phyloP scores from a whole-genome alignment of 129 eudicot genomes.

The Tagetes patula region DNA sequence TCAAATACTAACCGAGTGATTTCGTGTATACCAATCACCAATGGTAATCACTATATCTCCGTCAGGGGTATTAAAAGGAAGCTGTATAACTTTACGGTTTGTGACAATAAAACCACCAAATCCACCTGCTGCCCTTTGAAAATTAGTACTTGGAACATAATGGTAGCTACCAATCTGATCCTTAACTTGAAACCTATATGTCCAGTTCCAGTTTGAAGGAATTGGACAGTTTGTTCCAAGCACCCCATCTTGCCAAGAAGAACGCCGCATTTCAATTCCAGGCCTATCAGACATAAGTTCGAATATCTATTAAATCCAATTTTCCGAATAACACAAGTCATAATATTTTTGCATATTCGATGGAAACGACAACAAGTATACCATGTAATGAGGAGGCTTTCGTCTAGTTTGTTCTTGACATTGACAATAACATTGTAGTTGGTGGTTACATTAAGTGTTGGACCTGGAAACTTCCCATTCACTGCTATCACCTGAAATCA shows the following conservation, averaged over 20 bases:
- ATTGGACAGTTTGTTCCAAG: conserved; percentile 92
- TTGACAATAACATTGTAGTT: conserved; percentile 66
- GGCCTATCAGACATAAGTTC: conserved; percentile 46
- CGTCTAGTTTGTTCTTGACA: conserved; percentile 73
- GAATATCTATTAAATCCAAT: conserved; percentile 13
- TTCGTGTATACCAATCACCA: conserved; percentile 87
- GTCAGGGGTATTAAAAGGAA: conserved; percentile 72
- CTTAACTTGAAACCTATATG: conserved; percentile 85
- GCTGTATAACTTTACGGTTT: conserved; percentile 53
- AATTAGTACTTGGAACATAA: conserved; percentile 70
- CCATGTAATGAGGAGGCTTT: conserved; percentile 76
- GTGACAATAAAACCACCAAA: conserved; percentile 67
- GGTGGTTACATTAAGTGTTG: conserved; percentile 66
- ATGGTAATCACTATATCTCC: conserved; percentile 72
- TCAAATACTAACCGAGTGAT: conserved; percentile 58
- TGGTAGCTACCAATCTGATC: conserved; percentile 92
- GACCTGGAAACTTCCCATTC: conserved; percentile 81
- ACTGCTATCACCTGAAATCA: conserved; percentile 73
- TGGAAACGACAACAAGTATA: conserved; percentile 6
- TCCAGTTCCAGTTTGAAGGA: conserved; percentile 77
- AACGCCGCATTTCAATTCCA: conserved; percentile 87
- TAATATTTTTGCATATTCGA: neutral
- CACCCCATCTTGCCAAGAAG: conserved; percentile 99
- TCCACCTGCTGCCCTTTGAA: conserved; percentile 90
- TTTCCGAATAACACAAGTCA: neutral